Base-by-base conservation (phyloP, 1,284 basidiomycete species). In the Puccinia brachypodii region DNA sequence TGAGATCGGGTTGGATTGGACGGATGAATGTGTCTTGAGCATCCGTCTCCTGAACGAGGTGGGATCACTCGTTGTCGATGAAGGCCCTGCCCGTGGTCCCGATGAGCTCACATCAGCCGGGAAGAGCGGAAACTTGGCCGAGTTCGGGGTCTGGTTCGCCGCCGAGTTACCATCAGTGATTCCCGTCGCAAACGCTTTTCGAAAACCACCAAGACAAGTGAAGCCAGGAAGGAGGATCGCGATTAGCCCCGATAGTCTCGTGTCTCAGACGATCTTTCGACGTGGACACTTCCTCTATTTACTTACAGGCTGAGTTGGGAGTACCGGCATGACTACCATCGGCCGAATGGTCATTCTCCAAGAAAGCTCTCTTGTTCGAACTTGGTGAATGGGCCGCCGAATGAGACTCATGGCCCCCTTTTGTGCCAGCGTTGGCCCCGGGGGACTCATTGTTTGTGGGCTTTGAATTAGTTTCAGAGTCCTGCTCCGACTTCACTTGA, bases 1-100 rank as follows among this genome's bases (percentile, higher is more conserved):
- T 3, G 80, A 75, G 28, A 82, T 76, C 31, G 80, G 80, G 40
- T 82, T 82, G 31, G 72, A 75, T 71, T 82, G 72, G 8, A 82
- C 62, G 19, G 80, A 82, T 33, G 80, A 64, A 69, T 82, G 80
- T 1, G 80, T 82, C 62, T 76, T 82, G 4, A 76, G 33, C 80
- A 82, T 82, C 56, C 72, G 42, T 25, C 80, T 47, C 28, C 80
- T 44, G 33, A 82, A 82, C 58, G 79, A 81, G 19, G 64, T 82
- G 28, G 80, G 53, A 44, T 82, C 80, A 68, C 42, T 74, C n/a
- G 69, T 62, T 16, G 68, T 40, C 9, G 77, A 72, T 40, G 69
- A 81, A 16, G 76, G 40, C 4, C 66, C 69, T 8, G 53, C 31
- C 6, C 50, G 25, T 3, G 44, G n/a, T 19, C 44, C 60, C 9